Base-by-base conservation (phyloP, 176 grass and related monocot species). In the Microstegium vimineum region DNA sequence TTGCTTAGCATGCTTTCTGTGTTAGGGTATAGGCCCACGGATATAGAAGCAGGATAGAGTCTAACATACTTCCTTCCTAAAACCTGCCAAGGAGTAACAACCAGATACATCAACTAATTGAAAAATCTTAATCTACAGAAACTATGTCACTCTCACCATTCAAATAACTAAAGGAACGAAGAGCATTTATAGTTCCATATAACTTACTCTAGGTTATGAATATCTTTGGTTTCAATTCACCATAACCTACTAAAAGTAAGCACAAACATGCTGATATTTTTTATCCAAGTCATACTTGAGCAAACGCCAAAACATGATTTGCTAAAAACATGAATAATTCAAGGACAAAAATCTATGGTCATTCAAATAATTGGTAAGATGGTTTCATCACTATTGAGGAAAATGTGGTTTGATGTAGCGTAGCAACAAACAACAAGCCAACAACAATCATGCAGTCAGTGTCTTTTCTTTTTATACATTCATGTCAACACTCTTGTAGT, bases 1-100 rank as follows among this genome's bases (percentile, higher is more conserved):
- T 98, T 91, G 79, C 80, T 69, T 84, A 98, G 82, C 90, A 93
- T 93, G 34, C 90, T 82, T 79, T 93, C 90, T 9, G 65, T 84
- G 77, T 89, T 89, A 36, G 96, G 93, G 81, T 93, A 95, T 67
- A 95, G 69, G 25, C 88, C 84, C 61, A 81, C 66, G 8, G 88
- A 91, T 61, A 84, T 12, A 20, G 89, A 88, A 82, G 87, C 73
- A 84, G 82, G 76, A 86, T 98, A 98, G 45, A 98, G 89, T 95
- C 96, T 93, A 63, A 98, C 70, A 82, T 98, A 98, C 27, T 95
- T 98, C 77, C 93, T 91, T 64, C 96, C 93, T 84, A 95, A 84
- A 76, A 98, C 92, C 96, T 98, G 84, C 72, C 27, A 78, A 81
- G 15, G 67, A 78, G 54, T 72, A 52, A 84, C n/a, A 75, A 69